Evolutionary conservation across 371 early-diverging fungal genomes (phyloP).

Genomic region (Mucor mucedo): DNA sequence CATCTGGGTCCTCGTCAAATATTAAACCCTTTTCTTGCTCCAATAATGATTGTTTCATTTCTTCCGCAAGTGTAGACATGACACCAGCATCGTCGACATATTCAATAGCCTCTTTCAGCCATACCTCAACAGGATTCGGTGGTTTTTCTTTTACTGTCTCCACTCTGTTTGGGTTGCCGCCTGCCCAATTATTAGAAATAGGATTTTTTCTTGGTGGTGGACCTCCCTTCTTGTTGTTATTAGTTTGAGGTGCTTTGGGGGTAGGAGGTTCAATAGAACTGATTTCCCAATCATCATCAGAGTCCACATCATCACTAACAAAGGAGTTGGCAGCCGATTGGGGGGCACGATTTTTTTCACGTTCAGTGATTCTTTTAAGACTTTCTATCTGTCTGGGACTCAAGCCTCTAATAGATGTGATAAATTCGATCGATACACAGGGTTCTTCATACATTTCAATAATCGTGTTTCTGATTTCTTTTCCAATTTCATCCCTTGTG

Average conservation of each 20-base stretch:
- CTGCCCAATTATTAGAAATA: constrained; percentile 24
- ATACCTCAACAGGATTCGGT: constrained; percentile 47
- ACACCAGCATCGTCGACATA: constrained; percentile 22
- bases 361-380: constrained; percentile 39
- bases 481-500: constrained; percentile 43
- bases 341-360: constrained; percentile 33
- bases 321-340: constrained; percentile 11
- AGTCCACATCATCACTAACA: constrained; percentile 28
- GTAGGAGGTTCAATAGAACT: constrained; percentile 24
- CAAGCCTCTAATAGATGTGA: constrained; percentile 42
- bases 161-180: constrained; percentile 37
- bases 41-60: constrained; percentile 34
- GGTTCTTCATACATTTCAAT: constrained; percentile 57
- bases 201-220: neutral
- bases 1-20: constrained; percentile 46
- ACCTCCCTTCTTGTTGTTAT: neutral
- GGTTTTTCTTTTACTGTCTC: constrained; percentile 15
- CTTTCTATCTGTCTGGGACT: constrained; percentile 46
- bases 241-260: neutral
- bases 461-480: constrained; percentile 39
- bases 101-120: constrained; percentile 53
- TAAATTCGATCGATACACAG: constrained; percentile 49
- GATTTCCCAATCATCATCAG: constrained; percentile 47
- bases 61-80: constrained; percentile 21
- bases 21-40: constrained; percentile 40